These are phyloP conservation scores for Ceratobasidium sp. DNA, from an alignment of 1,284 basidiomycete genomes.

Conservation along the genomic window DNA sequence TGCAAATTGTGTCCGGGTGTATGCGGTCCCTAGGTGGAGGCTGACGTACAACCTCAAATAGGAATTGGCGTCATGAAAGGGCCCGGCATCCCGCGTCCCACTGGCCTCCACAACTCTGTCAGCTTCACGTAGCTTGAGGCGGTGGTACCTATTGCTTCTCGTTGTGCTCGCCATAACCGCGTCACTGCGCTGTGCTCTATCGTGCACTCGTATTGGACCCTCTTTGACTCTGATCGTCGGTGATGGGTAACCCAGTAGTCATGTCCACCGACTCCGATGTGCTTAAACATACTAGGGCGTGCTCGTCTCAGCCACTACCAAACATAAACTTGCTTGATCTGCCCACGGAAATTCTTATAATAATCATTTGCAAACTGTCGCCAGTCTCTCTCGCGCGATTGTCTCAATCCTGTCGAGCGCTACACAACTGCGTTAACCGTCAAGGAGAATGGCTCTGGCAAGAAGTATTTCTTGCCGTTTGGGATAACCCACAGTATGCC, in stretches of 20 bases:
- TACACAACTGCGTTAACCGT: slow-evolving; percentile 22
- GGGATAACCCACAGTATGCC: slow-evolving; percentile 38
- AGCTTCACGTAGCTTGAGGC: neutral
- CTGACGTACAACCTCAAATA: neutral
- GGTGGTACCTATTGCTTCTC: too few species aligned
- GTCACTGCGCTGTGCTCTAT: neutral
- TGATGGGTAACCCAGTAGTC: neutral
- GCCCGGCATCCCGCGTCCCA: neutral
- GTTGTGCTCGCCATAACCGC: too few species aligned
- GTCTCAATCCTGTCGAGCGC: slow-evolving; percentile 37
- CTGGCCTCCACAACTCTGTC: neutral
- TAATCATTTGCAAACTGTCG: slow-evolving; percentile 22
- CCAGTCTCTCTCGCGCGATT: slow-evolving; percentile 33
- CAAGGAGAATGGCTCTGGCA: slow-evolving; percentile 35
- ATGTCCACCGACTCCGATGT: neutral
- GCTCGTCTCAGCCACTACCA: neutral
- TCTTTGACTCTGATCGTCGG: neutral
- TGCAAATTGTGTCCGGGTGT: neutral
- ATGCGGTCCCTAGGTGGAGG: slow-evolving; percentile 8
- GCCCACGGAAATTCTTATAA: slow-evolving; percentile 2
- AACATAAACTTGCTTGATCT: slow-evolving; percentile 6
- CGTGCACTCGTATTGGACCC: too few species aligned
- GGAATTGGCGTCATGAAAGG: neutral
- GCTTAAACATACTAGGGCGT: neutral
- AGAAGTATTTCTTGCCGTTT: slow-evolving; percentile 33